Evolutionary conservation across 257 asterid genomes (phyloP).

Genomic region (Nicotiana undulata): DNA sequence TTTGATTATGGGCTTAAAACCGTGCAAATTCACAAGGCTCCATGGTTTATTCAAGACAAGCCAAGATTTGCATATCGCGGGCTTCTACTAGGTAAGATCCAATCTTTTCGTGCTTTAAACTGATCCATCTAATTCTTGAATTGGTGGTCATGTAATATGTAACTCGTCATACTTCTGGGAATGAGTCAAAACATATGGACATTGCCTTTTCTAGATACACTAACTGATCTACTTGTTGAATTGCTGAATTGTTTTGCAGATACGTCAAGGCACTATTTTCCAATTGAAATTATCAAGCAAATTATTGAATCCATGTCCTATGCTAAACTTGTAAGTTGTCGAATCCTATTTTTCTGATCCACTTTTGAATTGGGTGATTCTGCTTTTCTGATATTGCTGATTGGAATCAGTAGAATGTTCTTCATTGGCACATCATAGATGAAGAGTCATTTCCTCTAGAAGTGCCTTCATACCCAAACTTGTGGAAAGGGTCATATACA

Average conservation of each 20-base stretch:
- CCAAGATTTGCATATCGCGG: constrained; percentile 87
- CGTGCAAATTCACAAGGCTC: constrained; percentile 60
- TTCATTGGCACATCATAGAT: constrained; percentile 96
- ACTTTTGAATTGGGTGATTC: background rate
- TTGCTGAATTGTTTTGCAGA: constrained; percentile 39
- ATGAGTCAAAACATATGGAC: background rate
- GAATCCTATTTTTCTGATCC: constrained; percentile 6
- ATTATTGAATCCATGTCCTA: constrained; percentile 87
- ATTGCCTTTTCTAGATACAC: background rate
- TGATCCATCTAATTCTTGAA: background rate
- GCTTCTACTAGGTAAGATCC: constrained; percentile 59
- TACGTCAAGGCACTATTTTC: constrained; percentile 88
- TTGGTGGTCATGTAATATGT: background rate
- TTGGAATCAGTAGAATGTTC: constrained; percentile 79
- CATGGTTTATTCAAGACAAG: constrained; percentile 86
- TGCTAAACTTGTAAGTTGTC: constrained; percentile 83
- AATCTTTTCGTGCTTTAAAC: background rate
- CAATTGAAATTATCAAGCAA: constrained; percentile 74
- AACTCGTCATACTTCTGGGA: background rate
- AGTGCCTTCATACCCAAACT: constrained; percentile 75
- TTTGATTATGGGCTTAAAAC: constrained; percentile 70
- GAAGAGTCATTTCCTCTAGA: constrained; percentile 97
- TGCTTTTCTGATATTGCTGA: constrained; percentile 17
- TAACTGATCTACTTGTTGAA: background rate
- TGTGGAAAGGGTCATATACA: constrained; percentile 90